Percentiles rank a stretch among this genome's conserved stretches.
These are phyloP conservation scores for Triangularia verruculosa DNA, from an alignment of 2,329 filamentous ascomycete species.

Conservation along the genomic window DNA sequence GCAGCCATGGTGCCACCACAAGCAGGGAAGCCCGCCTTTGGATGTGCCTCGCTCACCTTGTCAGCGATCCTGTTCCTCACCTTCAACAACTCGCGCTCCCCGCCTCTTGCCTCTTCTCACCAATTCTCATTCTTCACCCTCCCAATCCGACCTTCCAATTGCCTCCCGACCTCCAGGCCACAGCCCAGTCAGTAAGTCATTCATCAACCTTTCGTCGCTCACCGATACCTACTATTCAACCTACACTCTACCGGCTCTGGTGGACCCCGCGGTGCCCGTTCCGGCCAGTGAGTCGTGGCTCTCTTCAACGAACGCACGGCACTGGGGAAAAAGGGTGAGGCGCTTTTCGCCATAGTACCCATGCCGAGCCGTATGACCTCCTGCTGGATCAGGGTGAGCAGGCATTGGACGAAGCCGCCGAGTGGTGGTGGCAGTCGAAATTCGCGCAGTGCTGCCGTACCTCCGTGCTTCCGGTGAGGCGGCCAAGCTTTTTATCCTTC, in stretches of 20 bases:
- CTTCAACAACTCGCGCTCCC: background rate
- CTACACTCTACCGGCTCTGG: background rate
- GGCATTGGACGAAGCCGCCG: slow-evolving; percentile 1
- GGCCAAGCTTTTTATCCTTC: slow-evolving; percentile 25
- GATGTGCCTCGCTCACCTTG: background rate
- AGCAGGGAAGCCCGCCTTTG: background rate
- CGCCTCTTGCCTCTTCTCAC: background rate
- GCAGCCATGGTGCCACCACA: background rate
- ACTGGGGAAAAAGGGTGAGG: background rate
- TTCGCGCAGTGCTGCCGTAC: slow-evolving; percentile 9
- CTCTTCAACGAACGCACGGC: background rate
- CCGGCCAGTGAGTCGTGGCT: slow-evolving; percentile 7
- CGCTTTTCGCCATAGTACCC: background rate
- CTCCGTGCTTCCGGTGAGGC: slow-evolving; percentile 15
- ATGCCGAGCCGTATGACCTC: background rate
- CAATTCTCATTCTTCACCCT: background rate
- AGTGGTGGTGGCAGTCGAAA: slow-evolving; percentile 1
- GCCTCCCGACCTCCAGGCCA: background rate
- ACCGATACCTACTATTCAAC: no score
- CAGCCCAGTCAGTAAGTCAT: background rate
- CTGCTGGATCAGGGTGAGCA: background rate
- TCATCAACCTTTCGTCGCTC: background rate
- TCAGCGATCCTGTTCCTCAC: background rate
- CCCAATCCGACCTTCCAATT: background rate
- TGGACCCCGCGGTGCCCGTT: slow-evolving; percentile 1